phyloP scores from a whole-genome alignment of 495 filamentous ascomycete genomes.

The Peziza echinospora region DNA sequence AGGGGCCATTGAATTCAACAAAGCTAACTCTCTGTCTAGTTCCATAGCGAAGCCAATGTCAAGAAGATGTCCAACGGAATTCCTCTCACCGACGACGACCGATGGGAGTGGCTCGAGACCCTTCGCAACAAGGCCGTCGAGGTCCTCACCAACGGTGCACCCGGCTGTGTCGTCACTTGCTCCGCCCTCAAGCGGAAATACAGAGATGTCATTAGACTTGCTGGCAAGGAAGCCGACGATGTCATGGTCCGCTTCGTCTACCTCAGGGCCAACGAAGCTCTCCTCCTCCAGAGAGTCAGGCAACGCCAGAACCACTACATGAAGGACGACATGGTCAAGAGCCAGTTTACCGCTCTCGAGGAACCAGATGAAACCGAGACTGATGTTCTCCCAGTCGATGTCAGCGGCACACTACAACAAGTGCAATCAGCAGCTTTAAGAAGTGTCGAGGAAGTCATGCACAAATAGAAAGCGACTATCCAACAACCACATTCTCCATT shows the following conservation, averaged over 20 bases:
- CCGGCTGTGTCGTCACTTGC: slow-evolving; percentile 86
- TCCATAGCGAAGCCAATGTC: slow-evolving; percentile 63
- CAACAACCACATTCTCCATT: too few species aligned
- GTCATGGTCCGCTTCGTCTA: slow-evolving; percentile 86
- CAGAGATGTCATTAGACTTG: slow-evolving; percentile 85
- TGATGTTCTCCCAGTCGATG: slow-evolving; percentile 71
- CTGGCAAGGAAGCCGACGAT: slow-evolving; percentile 36
- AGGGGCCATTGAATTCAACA: slow-evolving; percentile 1
- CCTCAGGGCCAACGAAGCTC: slow-evolving; percentile 51
- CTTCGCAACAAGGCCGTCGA: slow-evolving; percentile 62
- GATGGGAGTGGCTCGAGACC: slow-evolving; percentile 93
- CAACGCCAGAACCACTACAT: slow-evolving; percentile 66
- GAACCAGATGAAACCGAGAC: slow-evolving; percentile 54
- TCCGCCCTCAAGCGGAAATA: slow-evolving; percentile 93
- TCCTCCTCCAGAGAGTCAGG: slow-evolving; percentile 51
- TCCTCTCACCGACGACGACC: slow-evolving; percentile 81
- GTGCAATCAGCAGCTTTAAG: not conserved
- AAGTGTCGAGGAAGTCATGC: not conserved
- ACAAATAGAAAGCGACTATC: not conserved
- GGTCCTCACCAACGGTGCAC: slow-evolving; percentile 33
- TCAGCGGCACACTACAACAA: slow-evolving; percentile 20
- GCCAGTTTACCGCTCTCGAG: slow-evolving; percentile 70
- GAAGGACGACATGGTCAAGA: slow-evolving; percentile 93
- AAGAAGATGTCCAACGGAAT: slow-evolving; percentile 80
- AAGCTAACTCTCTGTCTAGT: slow-evolving; percentile 32